phyloP scores from a whole-genome alignment of 192 early-diverging fungal genomes.

The Backusella australiensis region DNA sequence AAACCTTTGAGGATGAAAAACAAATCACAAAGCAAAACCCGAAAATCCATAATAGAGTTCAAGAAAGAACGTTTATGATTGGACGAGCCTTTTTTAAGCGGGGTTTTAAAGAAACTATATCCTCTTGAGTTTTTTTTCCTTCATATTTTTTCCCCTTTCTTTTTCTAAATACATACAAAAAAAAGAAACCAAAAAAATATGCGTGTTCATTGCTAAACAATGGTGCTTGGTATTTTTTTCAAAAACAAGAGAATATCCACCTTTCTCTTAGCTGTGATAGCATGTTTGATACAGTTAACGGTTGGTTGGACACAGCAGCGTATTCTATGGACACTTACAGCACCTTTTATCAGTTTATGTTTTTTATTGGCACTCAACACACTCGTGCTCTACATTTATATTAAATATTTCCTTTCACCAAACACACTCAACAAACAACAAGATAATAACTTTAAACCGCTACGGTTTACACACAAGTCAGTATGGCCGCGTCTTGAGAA shows the following conservation, averaged over 20 bases:
- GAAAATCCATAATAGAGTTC: background rate
- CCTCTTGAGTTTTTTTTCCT: background rate
- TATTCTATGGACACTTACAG: background rate
- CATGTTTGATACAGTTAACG: slow-evolving; percentile 4
- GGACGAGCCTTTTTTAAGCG: background rate
- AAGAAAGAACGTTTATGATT: background rate
- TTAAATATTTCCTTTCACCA: slow-evolving; percentile 29
- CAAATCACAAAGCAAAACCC: no score
- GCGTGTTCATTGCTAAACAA: slow-evolving; percentile 8
- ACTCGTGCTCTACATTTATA: slow-evolving; percentile 27
- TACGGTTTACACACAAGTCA: background rate
- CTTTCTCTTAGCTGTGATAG: background rate
- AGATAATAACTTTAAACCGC: slow-evolving; percentile 14
- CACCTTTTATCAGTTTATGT: slow-evolving; percentile 14
- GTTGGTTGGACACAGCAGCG: background rate
- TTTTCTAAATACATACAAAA: background rate
- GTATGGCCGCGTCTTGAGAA: slow-evolving; percentile 6
- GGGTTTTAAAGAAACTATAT: background rate
- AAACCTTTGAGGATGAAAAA: background rate
- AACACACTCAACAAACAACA: background rate
- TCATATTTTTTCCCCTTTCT: background rate
- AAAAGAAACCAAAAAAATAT: background rate
- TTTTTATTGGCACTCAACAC: slow-evolving; percentile 23
- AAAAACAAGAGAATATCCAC: slow-evolving; percentile 4
- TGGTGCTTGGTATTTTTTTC: slow-evolving; percentile 5